Evolutionary conservation across 495 filamentous ascomycete species (phyloP), one percentile per base, ranked within the genome.

Genomic region (Xylaria grammica): DNA sequence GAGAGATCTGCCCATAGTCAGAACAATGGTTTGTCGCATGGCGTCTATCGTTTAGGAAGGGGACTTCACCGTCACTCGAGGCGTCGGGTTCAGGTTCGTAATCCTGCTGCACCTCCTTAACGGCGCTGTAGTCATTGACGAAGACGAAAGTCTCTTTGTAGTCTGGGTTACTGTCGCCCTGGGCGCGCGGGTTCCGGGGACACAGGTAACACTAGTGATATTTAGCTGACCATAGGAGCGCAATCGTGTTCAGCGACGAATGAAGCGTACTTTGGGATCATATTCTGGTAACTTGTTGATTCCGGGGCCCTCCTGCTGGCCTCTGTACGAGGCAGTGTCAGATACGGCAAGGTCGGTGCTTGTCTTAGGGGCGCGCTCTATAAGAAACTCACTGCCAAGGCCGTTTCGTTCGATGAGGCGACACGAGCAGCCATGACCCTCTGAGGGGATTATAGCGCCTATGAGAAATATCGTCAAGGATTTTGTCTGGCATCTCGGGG

Each of bases 381-480:
- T n/a, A 26, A 63, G 19, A 55, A 13, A 85, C 93, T 86, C 80
- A 97, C 95, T 97, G 95, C 95, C 95, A 99, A 69, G 95, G 95
- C 62, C 95, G 85, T 85, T 97, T 97, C 63, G 92, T 97, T 57
- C 95, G 82, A 76, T 99, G 95, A 44, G 95, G 95, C 9, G 95
- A 97, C 17, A 98, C 95, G 15, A 99, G 82, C 57, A 99, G 82
- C 88, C 92, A 95, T 34, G 90, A 93, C 29, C 91, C 93, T 44
- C 90, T 88, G 50, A 99, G 79, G 30, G 93, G 93, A 74, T 99
- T 99, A 76, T 89, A 98, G 67, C 95, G 89, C 66, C 96, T 83
- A 74, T 99, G 95, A 32, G 95, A 97, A 71, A 99, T 97, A 74
- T 98, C 94, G 81, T 99, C 86, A 22, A 99, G 90, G 49, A 99